Evolutionary conservation across 208 protist species (phyloP), one percentile per base, ranked within the genome.

Genomic region (Balamuthia mandrillaris): DNA sequence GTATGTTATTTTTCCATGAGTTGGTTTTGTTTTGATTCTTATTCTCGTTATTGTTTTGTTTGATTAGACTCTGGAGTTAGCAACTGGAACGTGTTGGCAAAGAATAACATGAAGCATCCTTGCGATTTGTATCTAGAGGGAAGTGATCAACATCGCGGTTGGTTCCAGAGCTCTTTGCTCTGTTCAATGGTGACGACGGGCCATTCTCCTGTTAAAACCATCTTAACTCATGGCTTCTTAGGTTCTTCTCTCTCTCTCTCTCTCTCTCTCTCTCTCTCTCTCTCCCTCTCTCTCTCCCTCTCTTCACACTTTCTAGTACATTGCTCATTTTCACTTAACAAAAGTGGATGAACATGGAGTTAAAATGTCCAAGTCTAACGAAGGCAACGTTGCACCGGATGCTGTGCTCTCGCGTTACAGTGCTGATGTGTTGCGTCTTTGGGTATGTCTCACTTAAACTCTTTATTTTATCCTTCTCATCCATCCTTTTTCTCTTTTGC

Each of bases 281-380:
- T n/a, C n/a, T n/a, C n/a, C n/a, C n/a, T n/a, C n/a, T n/a, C n/a
- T n/a, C n/a, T n/a, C n/a, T n/a, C n/a, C n/a, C n/a, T n/a, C n/a
- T n/a, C n/a, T n/a, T n/a, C n/a, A n/a, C n/a, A n/a, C n/a, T n/a
- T n/a, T n/a, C n/a, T n/a, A n/a, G n/a, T n/a, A n/a, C n/a, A n/a
- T n/a, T n/a, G n/a, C n/a, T n/a, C n/a, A n/a, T n/a, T n/a, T n/a
- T n/a, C n/a, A n/a, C n/a, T n/a, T n/a, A n/a, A n/a, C n/a, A n/a
- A n/a, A n/a, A n/a, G 63, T 72, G 33, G 63, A 72, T 27, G 18
- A 45, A 10, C 37, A 72, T 10, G 63, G 63, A 4, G 37, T 33
- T 41, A 72, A 72, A 41, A 72, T 72, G 63, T 72, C 63, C 63
- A 72, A 72, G 37, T 42, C 63, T 5, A n/a, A 72, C n/a, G 63